Evolutionary conservation across 2,329 filamentous ascomycete genomes (phyloP).

Genomic region (Leptographium flavum): DNA sequence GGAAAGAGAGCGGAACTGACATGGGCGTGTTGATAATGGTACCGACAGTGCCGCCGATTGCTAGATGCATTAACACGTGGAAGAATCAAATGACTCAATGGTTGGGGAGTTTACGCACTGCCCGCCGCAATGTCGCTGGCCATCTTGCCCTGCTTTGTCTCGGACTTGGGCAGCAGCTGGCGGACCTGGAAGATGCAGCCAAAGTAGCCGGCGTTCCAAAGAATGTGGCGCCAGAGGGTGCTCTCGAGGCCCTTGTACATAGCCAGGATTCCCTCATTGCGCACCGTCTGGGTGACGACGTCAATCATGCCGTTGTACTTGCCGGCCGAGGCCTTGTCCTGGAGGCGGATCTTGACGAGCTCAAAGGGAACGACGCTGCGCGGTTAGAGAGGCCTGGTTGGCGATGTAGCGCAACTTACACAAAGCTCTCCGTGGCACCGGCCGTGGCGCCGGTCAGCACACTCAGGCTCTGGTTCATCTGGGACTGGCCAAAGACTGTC

Average conservation of each 20-base stretch:
- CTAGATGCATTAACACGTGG: background rate
- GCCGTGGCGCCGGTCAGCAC: constrained; percentile 88
- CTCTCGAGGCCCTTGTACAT: constrained; percentile 96
- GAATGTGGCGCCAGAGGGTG: constrained; percentile 80
- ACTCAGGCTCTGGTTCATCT: constrained; percentile 87
- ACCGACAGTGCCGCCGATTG: constrained; percentile 73
- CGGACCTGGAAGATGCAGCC: constrained; percentile 97
- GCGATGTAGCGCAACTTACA: constrained; percentile 6
- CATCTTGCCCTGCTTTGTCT: constrained; percentile 69
- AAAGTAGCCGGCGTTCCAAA: constrained; percentile 93
- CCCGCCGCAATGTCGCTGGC: constrained; percentile 80
- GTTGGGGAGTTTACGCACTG: constrained; percentile 16
- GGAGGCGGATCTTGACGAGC: constrained; percentile 93
- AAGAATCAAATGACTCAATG: background rate
- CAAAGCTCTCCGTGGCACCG: constrained; percentile 89
- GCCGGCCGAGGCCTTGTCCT: constrained; percentile 84
- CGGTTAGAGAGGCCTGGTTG: background rate
- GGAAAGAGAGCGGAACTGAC: constrained; percentile 56
- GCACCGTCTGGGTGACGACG: constrained; percentile 54
- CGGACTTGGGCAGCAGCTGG: constrained; percentile 64
- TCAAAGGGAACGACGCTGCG: constrained; percentile 78
- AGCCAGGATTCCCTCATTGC: constrained; percentile 47
- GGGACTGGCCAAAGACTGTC: constrained; percentile 58
- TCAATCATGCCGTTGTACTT: constrained; percentile 78
- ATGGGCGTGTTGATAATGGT: constrained; percentile 90